phyloP scores from a whole-genome alignment of 306 rosid genomes.

The Quercus alba region DNA sequence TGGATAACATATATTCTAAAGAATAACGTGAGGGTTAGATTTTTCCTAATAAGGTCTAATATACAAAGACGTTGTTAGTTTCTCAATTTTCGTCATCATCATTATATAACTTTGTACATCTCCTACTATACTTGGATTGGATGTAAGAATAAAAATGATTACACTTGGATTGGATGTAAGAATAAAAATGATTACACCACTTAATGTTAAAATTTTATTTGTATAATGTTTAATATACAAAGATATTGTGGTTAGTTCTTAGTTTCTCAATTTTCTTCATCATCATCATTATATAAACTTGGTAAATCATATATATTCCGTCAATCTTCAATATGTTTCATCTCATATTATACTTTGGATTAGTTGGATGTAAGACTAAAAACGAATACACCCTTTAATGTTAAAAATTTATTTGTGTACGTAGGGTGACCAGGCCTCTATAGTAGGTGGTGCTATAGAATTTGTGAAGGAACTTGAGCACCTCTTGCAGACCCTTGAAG shows the following conservation, averaged over 20 bases:
- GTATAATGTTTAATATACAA: background rate
- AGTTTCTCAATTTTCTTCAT: background rate
- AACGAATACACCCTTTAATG: background rate
- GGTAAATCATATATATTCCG: no score
- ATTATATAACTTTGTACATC: no score
- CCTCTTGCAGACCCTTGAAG: slow-evolving; percentile 65
- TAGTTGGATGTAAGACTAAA: no score
- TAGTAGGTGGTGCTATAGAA: slow-evolving; percentile 94
- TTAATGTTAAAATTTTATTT: no score
- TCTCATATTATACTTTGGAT: no score
- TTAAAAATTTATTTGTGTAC: background rate
- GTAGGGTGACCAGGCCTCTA: slow-evolving; percentile 96
- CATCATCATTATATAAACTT: background rate
- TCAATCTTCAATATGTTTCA: no score
- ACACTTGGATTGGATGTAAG: no score
- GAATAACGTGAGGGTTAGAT: background rate
- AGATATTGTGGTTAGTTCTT: background rate
- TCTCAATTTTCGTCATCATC: no score
- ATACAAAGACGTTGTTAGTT: no score
- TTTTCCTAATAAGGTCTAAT: background rate
- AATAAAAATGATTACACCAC: no score
- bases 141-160: no score
- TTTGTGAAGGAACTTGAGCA: slow-evolving; percentile 89
- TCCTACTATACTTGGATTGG: no score
- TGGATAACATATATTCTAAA: background rate